Evolutionary conservation across 2,329 filamentous ascomycete species (phyloP).

Genomic region (Fusarium sp.): DNA sequence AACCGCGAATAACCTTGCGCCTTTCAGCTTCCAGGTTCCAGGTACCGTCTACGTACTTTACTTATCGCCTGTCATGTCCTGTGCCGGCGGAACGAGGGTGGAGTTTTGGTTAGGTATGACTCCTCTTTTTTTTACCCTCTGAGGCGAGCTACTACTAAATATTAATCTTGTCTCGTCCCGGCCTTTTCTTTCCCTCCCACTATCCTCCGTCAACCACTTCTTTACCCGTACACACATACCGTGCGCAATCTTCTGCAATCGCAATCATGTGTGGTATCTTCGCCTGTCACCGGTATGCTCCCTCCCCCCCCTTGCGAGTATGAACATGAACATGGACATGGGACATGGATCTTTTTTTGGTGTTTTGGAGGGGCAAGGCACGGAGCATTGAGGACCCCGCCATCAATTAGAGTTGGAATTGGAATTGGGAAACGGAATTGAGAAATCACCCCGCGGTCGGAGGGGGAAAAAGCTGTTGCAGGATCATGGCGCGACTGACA

Average conservation of each 20-base stretch:
- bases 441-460: slow-evolving; percentile 52
- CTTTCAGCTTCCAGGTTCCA: slow-evolving; percentile 25
- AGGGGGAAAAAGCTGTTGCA: slow-evolving; percentile 21
- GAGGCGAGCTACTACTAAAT: slow-evolving; percentile 33
- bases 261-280: slow-evolving; percentile 95
- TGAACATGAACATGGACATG: slow-evolving; percentile 43
- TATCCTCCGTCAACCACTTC: slow-evolving; percentile 26
- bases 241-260: slow-evolving; percentile 41
- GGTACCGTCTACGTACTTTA: slow-evolving; percentile 9
- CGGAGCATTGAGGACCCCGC: slow-evolving; percentile 42
- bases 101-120: slow-evolving; percentile 40
- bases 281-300: slow-evolving; percentile 83
- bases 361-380: slow-evolving; percentile 48
- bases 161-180: slow-evolving; percentile 38
- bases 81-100: slow-evolving; percentile 41
- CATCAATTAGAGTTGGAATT: slow-evolving; percentile 34
- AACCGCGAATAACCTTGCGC: slow-evolving; percentile 43
- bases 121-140: slow-evolving; percentile 41
- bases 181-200: slow-evolving; percentile 25
- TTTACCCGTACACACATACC: slow-evolving; percentile 18
- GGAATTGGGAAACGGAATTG: slow-evolving; percentile 8
- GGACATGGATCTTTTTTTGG: slow-evolving; percentile 42
- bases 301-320: slow-evolving; percentile 30
- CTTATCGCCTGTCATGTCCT: slow-evolving; percentile 38
- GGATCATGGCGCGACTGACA: slow-evolving; percentile 46